A percentile compares a stretch with the other conserved stretches of the same genome.
Evolutionary conservation across 257 asterid species (phyloP).

Genomic region (Cordia subcordata): DNA sequence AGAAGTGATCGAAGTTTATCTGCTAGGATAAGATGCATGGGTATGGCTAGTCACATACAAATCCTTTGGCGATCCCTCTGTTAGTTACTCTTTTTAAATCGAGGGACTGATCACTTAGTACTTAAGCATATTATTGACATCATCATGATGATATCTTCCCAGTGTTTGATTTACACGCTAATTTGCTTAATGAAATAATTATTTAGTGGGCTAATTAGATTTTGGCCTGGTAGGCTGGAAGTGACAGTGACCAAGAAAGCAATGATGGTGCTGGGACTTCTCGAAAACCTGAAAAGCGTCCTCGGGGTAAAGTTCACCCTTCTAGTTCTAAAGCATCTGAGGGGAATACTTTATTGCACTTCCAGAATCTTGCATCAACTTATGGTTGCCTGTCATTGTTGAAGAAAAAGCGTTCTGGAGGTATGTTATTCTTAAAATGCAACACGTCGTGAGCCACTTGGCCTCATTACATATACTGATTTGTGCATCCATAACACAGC

Average conservation of each 20-base stretch:
- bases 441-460: neutral
- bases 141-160: no score
- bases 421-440: conserved; percentile 35
- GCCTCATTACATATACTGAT: no score
- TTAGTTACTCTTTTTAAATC: no score
- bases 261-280: conserved; percentile 80
- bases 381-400: conserved; percentile 51
- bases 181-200: no score
- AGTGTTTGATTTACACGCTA: no score
- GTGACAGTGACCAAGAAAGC: conserved; percentile 87
- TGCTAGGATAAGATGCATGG: no score
- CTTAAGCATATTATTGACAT: no score
- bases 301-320: conserved; percentile 62
- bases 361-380: conserved; percentile 45
- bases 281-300: conserved; percentile 67
- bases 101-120: no score
- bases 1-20: no score
- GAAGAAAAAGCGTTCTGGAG: conserved; percentile 88
- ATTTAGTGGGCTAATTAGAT: conserved; percentile 10
- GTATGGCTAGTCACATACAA: no score
- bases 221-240: conserved; percentile 61
- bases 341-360: conserved; percentile 31
- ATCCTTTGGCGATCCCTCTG: no score
- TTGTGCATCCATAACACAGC: no score
- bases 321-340: conserved; percentile 47